Evolutionary conservation across 352 stramenopile species (phyloP).

Genomic region (Globisporangium paroecandrum): DNA sequence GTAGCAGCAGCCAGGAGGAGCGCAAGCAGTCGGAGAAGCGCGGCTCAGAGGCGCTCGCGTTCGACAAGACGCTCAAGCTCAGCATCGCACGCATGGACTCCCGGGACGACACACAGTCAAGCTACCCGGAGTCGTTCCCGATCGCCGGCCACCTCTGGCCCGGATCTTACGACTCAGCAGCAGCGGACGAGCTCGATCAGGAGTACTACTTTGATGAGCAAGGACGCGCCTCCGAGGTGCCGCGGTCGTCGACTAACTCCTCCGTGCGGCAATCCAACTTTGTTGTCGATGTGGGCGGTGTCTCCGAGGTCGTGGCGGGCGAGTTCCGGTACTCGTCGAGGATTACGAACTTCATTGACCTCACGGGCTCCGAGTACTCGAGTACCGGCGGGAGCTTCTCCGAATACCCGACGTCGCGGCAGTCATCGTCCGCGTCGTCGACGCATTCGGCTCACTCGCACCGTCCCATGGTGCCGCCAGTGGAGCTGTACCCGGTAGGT

Average conservation of each 20-base stretch:
- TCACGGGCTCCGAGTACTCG: slow-evolving; percentile 1
- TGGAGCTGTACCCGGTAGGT: not conserved
- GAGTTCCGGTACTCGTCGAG: not conserved
- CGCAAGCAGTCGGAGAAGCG: slow-evolving; percentile 9
- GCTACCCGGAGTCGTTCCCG: slow-evolving; percentile 11
- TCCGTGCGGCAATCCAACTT: not conserved
- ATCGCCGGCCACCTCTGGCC: slow-evolving; percentile 6
- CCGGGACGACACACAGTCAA: slow-evolving; percentile 9
- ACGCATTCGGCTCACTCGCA: not conserved
- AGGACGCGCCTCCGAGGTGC: slow-evolving; percentile 13
- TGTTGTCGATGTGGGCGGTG: not conserved
- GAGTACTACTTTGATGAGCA: slow-evolving; percentile 19
- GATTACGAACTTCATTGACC: slow-evolving; percentile 2
- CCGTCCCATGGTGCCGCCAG: not conserved
- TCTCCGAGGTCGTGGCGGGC: not conserved
- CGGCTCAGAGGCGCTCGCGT: not conserved
- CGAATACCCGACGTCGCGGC: not conserved
- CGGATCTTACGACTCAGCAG: slow-evolving; percentile 16
- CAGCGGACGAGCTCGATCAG: slow-evolving; percentile 9
- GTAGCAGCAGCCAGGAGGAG: slow-evolving; percentile 7
- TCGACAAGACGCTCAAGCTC: slow-evolving; percentile 17
- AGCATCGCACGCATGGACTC: slow-evolving; percentile 13
- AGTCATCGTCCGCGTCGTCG: not conserved
- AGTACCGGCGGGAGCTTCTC: not conserved
- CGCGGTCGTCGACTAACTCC: slow-evolving; percentile 2